Evolutionary conservation across 1,139 yeast species (phyloP).

Genomic region (Hyphopichia khmerensis): DNA sequence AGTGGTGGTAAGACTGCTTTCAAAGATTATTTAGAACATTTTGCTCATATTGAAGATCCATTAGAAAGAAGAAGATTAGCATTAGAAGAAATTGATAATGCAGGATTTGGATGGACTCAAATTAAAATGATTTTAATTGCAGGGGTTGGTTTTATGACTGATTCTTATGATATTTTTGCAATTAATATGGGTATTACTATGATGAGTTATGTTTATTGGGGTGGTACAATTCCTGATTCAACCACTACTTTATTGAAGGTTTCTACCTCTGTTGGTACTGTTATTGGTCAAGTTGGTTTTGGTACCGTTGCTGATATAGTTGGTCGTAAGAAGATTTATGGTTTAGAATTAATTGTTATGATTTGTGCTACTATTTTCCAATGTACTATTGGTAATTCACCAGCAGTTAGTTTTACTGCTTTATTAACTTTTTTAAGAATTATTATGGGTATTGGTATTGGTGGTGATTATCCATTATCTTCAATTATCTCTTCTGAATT

Average conservation of each 20-base stretch:
- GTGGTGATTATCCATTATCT: conserved; percentile 98
- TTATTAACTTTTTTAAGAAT: conserved; percentile 75
- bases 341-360: conserved; percentile 82
- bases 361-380: conserved; percentile 77
- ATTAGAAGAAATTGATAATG: conserved; percentile 82
- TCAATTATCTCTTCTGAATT: conserved; percentile 89
- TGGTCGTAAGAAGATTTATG: conserved; percentile 88
- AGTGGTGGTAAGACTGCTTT: conserved; percentile 86
- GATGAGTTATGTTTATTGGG: conserved; percentile 78
- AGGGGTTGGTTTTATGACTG: conserved; percentile 93
- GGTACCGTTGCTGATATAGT: conserved; percentile 82
- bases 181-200: conserved; percentile 77
- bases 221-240: conserved; percentile 59
- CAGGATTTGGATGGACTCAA: conserved; percentile 86
- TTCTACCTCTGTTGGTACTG: conserved; percentile 92
- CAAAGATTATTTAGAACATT: conserved; percentile 81
- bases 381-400: conserved; percentile 66
- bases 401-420: conserved; percentile 71
- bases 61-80: conserved; percentile 89
- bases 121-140: conserved; percentile 84
- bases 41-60: conserved; percentile 83
- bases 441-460: conserved; percentile 94
- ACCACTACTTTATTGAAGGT: conserved; percentile 77
- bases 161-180: conserved; percentile 89
- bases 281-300: conserved; percentile 84